Base-by-base conservation (phyloP, 176 grass and related monocot species). In the Tillandsia leiboldiana region DNA sequence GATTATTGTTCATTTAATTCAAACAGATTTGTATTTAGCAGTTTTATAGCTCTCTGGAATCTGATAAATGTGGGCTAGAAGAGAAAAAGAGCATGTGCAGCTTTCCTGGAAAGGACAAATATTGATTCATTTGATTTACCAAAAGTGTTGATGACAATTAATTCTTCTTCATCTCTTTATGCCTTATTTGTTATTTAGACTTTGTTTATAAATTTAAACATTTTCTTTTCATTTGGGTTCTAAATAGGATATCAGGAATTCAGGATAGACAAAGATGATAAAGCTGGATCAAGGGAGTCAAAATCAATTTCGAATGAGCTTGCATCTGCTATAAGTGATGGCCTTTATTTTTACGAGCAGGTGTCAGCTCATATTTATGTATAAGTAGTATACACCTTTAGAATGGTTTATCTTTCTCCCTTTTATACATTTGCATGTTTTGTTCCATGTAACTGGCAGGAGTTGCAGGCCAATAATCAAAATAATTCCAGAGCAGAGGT, bases 311-410 rank as follows among this genome's bases (percentile, higher is more conserved):
- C 87, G 49, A 90, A 72, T 65, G 95, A 93, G 77, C 80, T 90
- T 81, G 90, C 87, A 71, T 88, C 90, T 65, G 82, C 70, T 67
- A 99, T 99, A 67, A 93, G 75, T 8, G 95, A 99, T 12, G 95
- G 77, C 11, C 73, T 99, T 50, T 99, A 99, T 77, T 85, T 76
- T 70, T 99, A 90, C 61, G 95, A 99, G 64, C 83, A 86, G 95
- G 95, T 94, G 58, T 77, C 14, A 18, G 70, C 26, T 86, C 73
- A 66, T 70, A 78, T 17, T 71, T 51, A 51, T 27, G 12, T 58
- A 58, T 58, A 56, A 56, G 11, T 14, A 18, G 10, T 58, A 18
- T 58, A 58, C 54, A 58, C 9, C 54, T 56, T 56, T 56, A 3
- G 10, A 59, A 2, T 59, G n/a, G 12, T 59, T 8, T 8, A 59